phyloP scores from a whole-genome alignment of 2,329 filamentous ascomycete genomes.

The Lomentospora prolificans region DNA sequence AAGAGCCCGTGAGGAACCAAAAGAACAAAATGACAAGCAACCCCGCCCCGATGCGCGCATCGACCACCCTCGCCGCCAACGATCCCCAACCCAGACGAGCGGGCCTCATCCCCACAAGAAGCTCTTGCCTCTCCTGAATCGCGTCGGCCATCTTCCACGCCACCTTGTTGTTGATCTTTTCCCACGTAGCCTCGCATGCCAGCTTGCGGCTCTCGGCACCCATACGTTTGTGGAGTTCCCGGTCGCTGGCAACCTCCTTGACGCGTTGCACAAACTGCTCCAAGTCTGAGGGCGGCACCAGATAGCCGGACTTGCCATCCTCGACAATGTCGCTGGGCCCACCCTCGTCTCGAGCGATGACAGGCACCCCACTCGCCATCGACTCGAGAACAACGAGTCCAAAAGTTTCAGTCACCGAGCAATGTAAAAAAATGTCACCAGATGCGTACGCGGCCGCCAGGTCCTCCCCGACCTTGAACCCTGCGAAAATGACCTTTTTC shows the following conservation, averaged over 20 bases:
- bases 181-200: conserved; percentile 58
- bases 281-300: conserved; percentile 50
- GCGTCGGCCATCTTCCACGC: conserved; percentile 51
- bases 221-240: conserved; percentile 33
- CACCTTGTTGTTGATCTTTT: conserved; percentile 61
- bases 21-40: conserved; percentile 36
- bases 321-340: conserved; percentile 59
- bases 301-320: conserved; percentile 49
- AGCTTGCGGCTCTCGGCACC: conserved; percentile 37
- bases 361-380: conserved; percentile 61
- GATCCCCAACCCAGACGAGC: background rate
- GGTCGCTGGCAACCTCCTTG: conserved; percentile 36
- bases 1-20: conserved; percentile 38
- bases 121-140: conserved; percentile 31
- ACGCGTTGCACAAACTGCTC: conserved; percentile 47
- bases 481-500: conserved; percentile 54
- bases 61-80: conserved; percentile 23
- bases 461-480: conserved; percentile 50
- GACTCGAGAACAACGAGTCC: conserved; percentile 61
- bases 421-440: conserved; percentile 61
- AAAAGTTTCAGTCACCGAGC: conserved; percentile 63
- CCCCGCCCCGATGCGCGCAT: conserved; percentile 33
- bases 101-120: background rate
- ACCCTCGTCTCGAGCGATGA: conserved; percentile 59
- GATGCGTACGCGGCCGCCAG: conserved; percentile 59